phyloP scores from a whole-genome alignment of 2,329 filamentous ascomycete species.

The Pseudocercospora macadamiae region DNA sequence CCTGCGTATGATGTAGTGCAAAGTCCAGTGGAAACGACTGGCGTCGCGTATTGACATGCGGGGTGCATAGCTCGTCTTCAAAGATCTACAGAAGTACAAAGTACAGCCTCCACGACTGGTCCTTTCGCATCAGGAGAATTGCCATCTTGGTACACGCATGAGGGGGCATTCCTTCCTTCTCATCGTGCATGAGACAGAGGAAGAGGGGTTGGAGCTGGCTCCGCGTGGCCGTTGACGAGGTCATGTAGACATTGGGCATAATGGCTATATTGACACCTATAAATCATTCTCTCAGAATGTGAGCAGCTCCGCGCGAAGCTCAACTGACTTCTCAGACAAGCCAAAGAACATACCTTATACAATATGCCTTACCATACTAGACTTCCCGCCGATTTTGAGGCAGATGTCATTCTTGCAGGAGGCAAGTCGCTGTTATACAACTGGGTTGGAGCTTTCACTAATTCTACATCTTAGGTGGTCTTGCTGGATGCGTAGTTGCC shows the following conservation, averaged over 20 bases:
- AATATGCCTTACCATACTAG: constrained; percentile 25
- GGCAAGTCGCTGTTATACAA: constrained; percentile 1
- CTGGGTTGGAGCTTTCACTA: neutral
- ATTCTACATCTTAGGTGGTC: constrained; percentile 43
- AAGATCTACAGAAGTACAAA: neutral
- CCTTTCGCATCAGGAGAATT: neutral
- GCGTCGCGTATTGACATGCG: no score
- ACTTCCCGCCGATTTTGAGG: constrained; percentile 22
- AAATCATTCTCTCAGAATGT: neutral
- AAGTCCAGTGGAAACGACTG: no score
- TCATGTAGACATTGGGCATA: neutral
- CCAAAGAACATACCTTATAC: neutral
- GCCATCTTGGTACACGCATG: neutral
- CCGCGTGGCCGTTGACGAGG: constrained; percentile 4
- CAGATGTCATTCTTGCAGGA: constrained; percentile 27
- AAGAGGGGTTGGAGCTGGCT: constrained; percentile 6
- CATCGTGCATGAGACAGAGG: neutral
- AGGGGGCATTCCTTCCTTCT: constrained; percentile 5
- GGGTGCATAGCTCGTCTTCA: constrained; percentile 6
- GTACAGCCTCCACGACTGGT: neutral
- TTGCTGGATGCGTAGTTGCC: constrained; percentile 55
- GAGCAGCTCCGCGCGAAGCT: no score
- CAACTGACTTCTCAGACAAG: no score
- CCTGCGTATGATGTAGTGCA: neutral
- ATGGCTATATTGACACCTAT: neutral